These are phyloP conservation scores for Fusarium oxysporum DNA, from an alignment of 2,329 filamentous ascomycete species.

Conservation along the genomic window DNA sequence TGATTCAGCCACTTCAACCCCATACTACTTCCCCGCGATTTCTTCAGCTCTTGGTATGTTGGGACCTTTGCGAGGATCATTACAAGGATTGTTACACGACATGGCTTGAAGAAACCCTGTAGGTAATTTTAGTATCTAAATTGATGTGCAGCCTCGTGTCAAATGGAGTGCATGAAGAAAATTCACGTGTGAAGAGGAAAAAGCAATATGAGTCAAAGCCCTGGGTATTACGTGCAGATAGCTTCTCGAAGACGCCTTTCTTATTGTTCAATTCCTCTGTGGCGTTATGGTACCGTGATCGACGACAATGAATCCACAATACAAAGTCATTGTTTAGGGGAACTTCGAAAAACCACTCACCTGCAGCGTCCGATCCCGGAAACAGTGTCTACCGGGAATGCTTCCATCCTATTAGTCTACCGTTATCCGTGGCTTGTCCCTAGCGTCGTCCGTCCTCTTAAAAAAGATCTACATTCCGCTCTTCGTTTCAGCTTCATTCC, in stretches of 20 bases:
- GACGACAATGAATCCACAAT: background rate
- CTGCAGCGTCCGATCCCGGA: background rate
- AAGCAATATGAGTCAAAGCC: background rate
- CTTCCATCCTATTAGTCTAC: background rate
- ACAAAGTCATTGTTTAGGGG: conserved; percentile 1
- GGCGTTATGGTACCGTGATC: background rate
- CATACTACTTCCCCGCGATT: background rate
- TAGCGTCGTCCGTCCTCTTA: background rate
- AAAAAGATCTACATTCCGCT: background rate
- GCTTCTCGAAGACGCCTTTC: background rate
- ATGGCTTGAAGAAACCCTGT: background rate
- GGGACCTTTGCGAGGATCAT: background rate
- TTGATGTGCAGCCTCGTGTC: background rate
- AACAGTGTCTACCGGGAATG: conserved; percentile 12
- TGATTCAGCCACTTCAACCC: background rate
- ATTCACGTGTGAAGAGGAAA: background rate
- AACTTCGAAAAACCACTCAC: background rate
- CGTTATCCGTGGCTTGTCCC: background rate
- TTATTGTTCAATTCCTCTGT: fast-evolving
- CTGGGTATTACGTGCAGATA: background rate
- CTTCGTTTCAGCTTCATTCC: background rate
- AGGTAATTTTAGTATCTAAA: background rate
- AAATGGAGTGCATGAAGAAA: background rate
- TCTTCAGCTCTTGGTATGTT: background rate
- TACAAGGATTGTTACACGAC: background rate